A percentile compares a stretch with the other conserved stretches of the same genome.
Evolutionary conservation across 2,329 filamentous ascomycete genomes (phyloP).

Genomic region (Beauveria sp.): DNA sequence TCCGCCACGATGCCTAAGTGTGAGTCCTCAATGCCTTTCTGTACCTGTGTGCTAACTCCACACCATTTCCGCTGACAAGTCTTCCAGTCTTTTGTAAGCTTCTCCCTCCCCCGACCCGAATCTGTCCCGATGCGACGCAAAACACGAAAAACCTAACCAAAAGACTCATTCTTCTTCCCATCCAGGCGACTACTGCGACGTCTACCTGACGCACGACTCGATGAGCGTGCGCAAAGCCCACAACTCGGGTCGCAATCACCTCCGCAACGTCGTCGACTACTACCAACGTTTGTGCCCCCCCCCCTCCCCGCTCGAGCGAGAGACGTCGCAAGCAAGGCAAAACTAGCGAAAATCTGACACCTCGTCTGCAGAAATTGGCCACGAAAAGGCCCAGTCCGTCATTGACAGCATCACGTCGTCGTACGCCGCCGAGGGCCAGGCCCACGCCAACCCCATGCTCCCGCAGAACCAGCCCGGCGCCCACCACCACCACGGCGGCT

Average conservation of each 20-base stretch:
- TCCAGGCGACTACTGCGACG: constrained; percentile 90
- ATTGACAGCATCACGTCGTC: constrained; percentile 97
- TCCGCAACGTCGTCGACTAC: constrained; percentile 96
- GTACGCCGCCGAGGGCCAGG: constrained; percentile 89
- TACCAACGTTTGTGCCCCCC: constrained; percentile 66
- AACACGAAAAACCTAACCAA: background rate
- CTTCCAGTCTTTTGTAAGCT: constrained; percentile 23
- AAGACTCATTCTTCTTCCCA: constrained; percentile 7
- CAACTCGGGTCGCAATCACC: constrained; percentile 91
- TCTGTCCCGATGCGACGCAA: background rate
- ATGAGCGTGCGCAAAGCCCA: constrained; percentile 99
- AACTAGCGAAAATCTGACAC: background rate
- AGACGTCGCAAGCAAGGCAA: background rate
- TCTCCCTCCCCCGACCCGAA: constrained; percentile 5
- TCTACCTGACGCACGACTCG: constrained; percentile 98
- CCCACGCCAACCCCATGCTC: constrained; percentile 77
- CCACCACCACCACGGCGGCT: constrained; percentile 22
- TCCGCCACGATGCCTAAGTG: constrained; percentile 72
- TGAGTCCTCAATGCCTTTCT: constrained; percentile 39
- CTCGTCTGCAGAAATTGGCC: constrained; percentile 68
- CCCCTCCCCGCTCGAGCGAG: background rate
- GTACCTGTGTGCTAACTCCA: background rate
- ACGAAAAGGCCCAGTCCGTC: constrained; percentile 96
- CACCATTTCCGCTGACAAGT: constrained; percentile 27
- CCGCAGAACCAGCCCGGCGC: constrained; percentile 55